Percentiles rank a stretch among this genome's conserved stretches.
These are phyloP conservation scores for Aspergillus sp. DNA, from an alignment of 2,329 filamentous ascomycete genomes.

Conservation along the genomic window DNA sequence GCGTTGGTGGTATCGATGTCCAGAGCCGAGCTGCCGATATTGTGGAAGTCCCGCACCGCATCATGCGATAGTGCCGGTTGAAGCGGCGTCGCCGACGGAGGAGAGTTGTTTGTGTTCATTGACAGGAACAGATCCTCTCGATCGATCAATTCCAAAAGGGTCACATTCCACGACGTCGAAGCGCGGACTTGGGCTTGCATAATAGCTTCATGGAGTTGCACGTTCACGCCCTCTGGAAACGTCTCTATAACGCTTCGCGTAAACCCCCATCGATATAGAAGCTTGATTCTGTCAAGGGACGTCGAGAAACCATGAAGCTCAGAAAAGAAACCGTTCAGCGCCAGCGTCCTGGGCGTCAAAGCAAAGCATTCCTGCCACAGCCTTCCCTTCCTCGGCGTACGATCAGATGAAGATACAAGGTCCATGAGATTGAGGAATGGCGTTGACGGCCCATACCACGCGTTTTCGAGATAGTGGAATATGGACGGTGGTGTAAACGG, in stretches of 20 bases:
- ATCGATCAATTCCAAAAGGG: conserved; percentile 65
- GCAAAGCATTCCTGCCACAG: conserved; percentile 29
- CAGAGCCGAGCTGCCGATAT: conserved; percentile 53
- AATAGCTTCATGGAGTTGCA: conserved; percentile 73
- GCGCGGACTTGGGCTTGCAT: conserved; percentile 75
- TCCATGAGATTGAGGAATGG: conserved; percentile 45
- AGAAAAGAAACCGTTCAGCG: conserved; percentile 60
- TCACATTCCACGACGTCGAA: conserved; percentile 63
- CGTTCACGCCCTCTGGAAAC: conserved; percentile 73
- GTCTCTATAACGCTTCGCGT: conserved; percentile 59
- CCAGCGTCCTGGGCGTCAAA: conserved; percentile 56
- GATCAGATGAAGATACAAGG: conserved; percentile 30
- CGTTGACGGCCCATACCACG: conserved; percentile 21
- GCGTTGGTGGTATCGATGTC: conserved; percentile 45
- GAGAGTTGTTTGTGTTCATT: conserved; percentile 41
- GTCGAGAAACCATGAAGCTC: conserved; percentile 42
- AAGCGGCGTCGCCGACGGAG: conserved; percentile 22
- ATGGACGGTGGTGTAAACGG: conserved; percentile 51
- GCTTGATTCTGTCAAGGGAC: conserved; percentile 58
- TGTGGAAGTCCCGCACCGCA: conserved; percentile 63
- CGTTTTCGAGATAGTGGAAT: conserved; percentile 45
- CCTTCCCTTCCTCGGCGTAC: conserved; percentile 19
- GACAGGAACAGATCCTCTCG: conserved; percentile 70
- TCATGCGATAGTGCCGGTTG: conserved; percentile 49
- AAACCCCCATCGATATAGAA: conserved; percentile 63